Conservation (phyloP, 2,329 filamentous ascomycete genomes). For the Hawksworthiomyces lignivorus region DNA sequence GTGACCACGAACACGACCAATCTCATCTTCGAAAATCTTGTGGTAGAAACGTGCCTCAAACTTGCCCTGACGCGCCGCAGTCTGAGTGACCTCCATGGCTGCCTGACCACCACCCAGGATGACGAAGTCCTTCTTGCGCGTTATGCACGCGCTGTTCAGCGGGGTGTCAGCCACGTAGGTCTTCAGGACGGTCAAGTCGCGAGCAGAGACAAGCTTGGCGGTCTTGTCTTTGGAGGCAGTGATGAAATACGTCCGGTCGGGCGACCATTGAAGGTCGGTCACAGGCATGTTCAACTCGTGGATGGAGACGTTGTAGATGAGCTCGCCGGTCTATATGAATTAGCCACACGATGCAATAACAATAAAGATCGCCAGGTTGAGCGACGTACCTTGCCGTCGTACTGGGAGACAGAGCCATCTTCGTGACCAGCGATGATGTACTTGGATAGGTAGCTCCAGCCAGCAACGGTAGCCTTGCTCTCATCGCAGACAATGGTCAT, state of each 20-base stretch:
- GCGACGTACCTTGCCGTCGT: constrained; percentile 61
- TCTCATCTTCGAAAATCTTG: constrained; percentile 99
- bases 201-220: constrained; percentile 81
- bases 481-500: constrained; percentile 89
- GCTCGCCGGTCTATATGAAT: constrained; percentile 74
- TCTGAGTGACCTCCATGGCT: constrained; percentile 97
- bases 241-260: constrained; percentile 95
- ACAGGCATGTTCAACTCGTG: constrained; percentile 81
- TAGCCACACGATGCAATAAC: constrained; percentile 46
- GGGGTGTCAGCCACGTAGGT: constrained; percentile 88
- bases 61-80: constrained; percentile 89
- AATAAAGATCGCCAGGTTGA: not conserved
- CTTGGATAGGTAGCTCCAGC: constrained; percentile 88
- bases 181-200: constrained; percentile 87
- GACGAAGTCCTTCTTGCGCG: constrained; percentile 93
- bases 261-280: constrained; percentile 90
- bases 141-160: constrained; percentile 91
- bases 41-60: constrained; percentile 99
- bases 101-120: constrained; percentile 97
- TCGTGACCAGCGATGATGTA: constrained; percentile 98
- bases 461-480: constrained; percentile 95
- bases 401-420: constrained; percentile 85
- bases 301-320: constrained; percentile 85
- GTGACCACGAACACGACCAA: constrained; percentile 91
- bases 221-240: constrained; percentile 98